A percentile compares a stretch with the other conserved stretches of the same genome.
Evolutionary conservation across 768 basidiomycete genomes (phyloP).

Genomic region (Wakefieldia striispora): DNA sequence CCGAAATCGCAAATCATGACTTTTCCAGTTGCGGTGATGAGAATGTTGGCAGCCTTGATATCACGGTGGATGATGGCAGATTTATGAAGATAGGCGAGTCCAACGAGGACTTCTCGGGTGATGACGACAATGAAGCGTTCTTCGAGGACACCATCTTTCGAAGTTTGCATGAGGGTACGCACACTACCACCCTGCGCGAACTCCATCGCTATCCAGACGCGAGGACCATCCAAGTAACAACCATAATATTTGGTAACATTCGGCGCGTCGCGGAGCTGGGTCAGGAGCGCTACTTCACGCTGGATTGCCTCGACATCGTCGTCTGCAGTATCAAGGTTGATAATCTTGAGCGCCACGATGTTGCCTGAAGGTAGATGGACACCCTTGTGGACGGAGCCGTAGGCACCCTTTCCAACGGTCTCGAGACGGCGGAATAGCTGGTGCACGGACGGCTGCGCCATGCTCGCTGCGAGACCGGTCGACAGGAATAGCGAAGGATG

Average conservation of each 20-base stretch:
- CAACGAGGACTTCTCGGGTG: slow-evolving; percentile 83
- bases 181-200: slow-evolving; percentile 95
- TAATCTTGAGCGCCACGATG: slow-evolving; percentile 96
- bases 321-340: slow-evolving; percentile 94
- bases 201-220: slow-evolving; percentile 99
- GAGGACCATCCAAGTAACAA: slow-evolving; percentile 92
- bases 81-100: slow-evolving; percentile 87
- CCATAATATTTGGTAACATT: slow-evolving; percentile 96
- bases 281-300: slow-evolving; percentile 89
- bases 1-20: slow-evolving; percentile 99
- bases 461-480: slow-evolving; percentile 9
- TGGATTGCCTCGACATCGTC: slow-evolving; percentile 98
- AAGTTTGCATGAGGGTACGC: slow-evolving; percentile 87
- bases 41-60: slow-evolving; percentile 96
- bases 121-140: slow-evolving; percentile 89
- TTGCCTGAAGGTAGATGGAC: slow-evolving; percentile 80
- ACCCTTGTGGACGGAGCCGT: slow-evolving; percentile 94
- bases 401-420: slow-evolving; percentile 93
- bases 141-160: slow-evolving; percentile 71
- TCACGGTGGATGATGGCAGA: slow-evolving; percentile 95
- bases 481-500: background rate
- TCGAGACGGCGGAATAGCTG: slow-evolving; percentile 84
- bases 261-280: slow-evolving; percentile 84
- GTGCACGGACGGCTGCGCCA: slow-evolving; percentile 63
- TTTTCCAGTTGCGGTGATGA: slow-evolving; percentile 83